Evolutionary conservation across 495 filamentous ascomycete species (phyloP).

Genomic region (Emericellopsis terricola): DNA sequence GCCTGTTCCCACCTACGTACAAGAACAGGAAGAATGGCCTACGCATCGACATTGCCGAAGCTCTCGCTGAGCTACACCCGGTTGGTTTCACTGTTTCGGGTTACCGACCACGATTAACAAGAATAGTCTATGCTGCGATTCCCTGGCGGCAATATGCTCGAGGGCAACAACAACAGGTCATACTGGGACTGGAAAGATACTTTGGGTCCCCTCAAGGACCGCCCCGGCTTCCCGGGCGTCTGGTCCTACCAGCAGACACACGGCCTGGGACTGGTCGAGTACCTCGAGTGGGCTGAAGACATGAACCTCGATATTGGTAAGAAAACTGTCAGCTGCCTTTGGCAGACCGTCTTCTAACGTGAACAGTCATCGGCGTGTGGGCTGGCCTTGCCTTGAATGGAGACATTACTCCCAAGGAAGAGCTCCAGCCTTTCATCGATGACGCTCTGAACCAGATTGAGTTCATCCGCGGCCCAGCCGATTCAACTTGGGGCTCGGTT

Average conservation of each 20-base stretch:
- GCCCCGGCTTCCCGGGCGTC: conserved; percentile 39
- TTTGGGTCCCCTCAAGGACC: conserved; percentile 42
- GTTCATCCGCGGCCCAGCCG: conserved; percentile 36
- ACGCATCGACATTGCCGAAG: conserved; percentile 37
- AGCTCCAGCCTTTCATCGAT: conserved; percentile 29
- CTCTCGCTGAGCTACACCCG: conserved; percentile 33
- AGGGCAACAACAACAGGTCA: conserved; percentile 30
- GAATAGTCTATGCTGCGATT: conserved; percentile 34
- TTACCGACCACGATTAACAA: neutral
- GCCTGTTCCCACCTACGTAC: conserved; percentile 50
- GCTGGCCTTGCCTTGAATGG: conserved; percentile 44
- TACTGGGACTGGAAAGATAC: conserved; percentile 55
- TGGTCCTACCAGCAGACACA: conserved; percentile 47
- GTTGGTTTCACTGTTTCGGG: conserved; percentile 2
- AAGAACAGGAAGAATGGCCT: conserved; percentile 44
- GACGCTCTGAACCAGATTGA: conserved; percentile 52
- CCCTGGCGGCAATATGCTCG: conserved; percentile 51
- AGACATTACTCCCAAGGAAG: conserved; percentile 18
- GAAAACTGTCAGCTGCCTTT: conserved; percentile 2
- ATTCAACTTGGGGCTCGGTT: conserved; percentile 36
- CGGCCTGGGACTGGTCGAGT: conserved; percentile 44
- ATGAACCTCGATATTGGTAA: conserved; percentile 33
- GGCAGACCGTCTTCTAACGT: neutral
- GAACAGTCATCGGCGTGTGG: conserved; percentile 34
- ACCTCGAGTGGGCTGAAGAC: conserved; percentile 49